These are phyloP conservation scores for Osmanthus fragrans DNA, from an alignment of 257 asterid species.

Conservation along the genomic window DNA sequence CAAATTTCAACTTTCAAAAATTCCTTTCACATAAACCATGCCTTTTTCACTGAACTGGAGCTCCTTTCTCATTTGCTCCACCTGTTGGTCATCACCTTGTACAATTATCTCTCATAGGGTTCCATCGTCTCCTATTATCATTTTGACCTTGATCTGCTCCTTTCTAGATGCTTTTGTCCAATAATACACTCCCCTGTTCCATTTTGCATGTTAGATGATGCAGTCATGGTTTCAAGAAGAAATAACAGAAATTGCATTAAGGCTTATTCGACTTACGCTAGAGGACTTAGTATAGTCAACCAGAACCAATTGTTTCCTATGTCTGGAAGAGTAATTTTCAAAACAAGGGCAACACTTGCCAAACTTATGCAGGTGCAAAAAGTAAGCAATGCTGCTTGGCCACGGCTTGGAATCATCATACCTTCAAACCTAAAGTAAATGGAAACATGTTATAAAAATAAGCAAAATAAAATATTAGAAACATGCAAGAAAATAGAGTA, in stretches of 20 bases:
- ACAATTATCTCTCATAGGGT: conserved; percentile 66
- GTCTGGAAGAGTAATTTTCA: conserved; percentile 86
- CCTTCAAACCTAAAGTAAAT: conserved; percentile 75
- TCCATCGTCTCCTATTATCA: conserved; percentile 65
- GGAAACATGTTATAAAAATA: background rate
- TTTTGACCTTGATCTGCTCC: conserved; percentile 89
- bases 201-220: background rate
- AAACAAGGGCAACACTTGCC: conserved; percentile 89
- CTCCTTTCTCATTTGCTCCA: conserved; percentile 87
- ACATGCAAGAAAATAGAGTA: background rate
- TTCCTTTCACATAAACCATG: conserved; percentile 90
- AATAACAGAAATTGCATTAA: background rate
- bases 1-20: conserved; percentile 64
- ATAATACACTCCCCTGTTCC: conserved; percentile 76
- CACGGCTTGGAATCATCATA: conserved; percentile 87
- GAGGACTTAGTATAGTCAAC: conserved; percentile 71
- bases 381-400: conserved; percentile 91
- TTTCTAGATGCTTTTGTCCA: conserved; percentile 90
- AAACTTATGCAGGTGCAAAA: conserved; percentile 92
- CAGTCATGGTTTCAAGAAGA: background rate
- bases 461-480: background rate
- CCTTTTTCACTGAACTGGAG: conserved; percentile 83
- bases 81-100: conserved; percentile 88
- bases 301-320: conserved; percentile 86
- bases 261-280: conserved; percentile 62